Conservation (phyloP, 2,329 filamentous ascomycete genomes). For the Aspergillus fischeri region DNA sequence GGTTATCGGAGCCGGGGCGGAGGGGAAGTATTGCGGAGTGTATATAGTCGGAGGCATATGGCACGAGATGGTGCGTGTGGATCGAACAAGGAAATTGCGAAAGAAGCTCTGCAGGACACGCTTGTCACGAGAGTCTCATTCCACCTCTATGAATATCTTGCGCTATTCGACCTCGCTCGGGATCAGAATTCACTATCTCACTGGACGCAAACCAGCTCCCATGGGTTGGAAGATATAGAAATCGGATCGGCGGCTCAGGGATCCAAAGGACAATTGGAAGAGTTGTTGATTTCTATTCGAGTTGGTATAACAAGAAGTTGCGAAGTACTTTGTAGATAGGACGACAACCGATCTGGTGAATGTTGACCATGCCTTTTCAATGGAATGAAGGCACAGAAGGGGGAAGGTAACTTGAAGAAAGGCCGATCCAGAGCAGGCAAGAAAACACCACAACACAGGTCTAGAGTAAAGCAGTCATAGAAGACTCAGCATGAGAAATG, state of each 20-base stretch:
- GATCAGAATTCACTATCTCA: background rate
- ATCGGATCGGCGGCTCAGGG: background rate
- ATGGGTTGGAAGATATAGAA: background rate
- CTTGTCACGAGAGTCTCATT: conserved; percentile 20
- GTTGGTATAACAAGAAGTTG: conserved; percentile 9
- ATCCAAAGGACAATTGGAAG: background rate
- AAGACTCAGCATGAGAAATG: background rate
- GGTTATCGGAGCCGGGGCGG: conserved; percentile 24
- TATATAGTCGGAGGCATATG: conserved; percentile 34
- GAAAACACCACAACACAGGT: conserved; percentile 13
- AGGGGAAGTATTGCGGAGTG: conserved; percentile 22
- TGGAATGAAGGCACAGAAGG: conserved; percentile 32
- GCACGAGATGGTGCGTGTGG: conserved; percentile 16
- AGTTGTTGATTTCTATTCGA: background rate
- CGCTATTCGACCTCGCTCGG: background rate
- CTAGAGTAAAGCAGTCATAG: background rate
- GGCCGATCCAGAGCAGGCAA: conserved; percentile 49
- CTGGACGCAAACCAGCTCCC: background rate
- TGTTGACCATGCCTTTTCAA: conserved; percentile 23
- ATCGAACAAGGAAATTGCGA: conserved; percentile 2
- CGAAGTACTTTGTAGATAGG: conserved; percentile 14
- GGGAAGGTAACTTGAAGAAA: conserved; percentile 46
- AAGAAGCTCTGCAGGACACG: conserved; percentile 6
- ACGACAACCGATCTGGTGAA: conserved; percentile 22
- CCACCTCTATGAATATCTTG: conserved; percentile 2